Base-by-base conservation (phyloP, 495 filamentous ascomycete species). In the Trichoderma orchidacearum region DNA sequence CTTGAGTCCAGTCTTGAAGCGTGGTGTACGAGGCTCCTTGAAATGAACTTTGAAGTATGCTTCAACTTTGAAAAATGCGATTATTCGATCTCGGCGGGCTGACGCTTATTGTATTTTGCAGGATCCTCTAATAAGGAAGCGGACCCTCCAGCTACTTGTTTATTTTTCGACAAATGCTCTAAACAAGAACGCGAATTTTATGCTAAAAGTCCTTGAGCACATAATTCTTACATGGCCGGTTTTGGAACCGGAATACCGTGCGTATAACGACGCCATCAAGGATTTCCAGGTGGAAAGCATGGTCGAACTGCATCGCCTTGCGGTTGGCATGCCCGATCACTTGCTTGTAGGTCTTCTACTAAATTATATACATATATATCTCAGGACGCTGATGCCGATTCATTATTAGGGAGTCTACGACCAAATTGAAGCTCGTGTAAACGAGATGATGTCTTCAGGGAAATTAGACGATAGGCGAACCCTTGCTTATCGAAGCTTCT, bases 201-300 rank as follows among this genome's bases (percentile, higher is more conserved):
- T 93, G 62, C 72, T 96, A 30, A 88, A 85, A 59, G 85, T 95
- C 25, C 78, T 97, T 9, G 89, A 95, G 63, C 86, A 95, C 63
- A 89, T 94, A 56, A 80, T 98, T 28, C 85, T 90, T 68, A 89
- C 86, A 28, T 80, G 83, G 61, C 83, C 87, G 25, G 75, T 77
- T 5, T 81, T 89, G 34, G 77, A 87, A 48, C 80, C 85, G 0
- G 77, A 81, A 27, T 81, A 82, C 61, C 76, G 78, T 25, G 72
- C 79, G 23, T 96, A 92, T 69, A 87, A 85, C 5, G 94, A 97
- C 58, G 89, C 93, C n/a, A 85, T 96, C 25, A 89, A 89, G 58
- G 87, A 92, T 54, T 77, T 98, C 2, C 89, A 95, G 65, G 79
- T 74, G 0, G 77, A 90, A 58, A 84, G 88, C 55, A 89, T 86